A percentile compares a stretch with the other conserved stretches of the same genome.
Conservation (phyloP, 1,284 basidiomycete genomes). For the Coniferiporia weirii region DNA sequence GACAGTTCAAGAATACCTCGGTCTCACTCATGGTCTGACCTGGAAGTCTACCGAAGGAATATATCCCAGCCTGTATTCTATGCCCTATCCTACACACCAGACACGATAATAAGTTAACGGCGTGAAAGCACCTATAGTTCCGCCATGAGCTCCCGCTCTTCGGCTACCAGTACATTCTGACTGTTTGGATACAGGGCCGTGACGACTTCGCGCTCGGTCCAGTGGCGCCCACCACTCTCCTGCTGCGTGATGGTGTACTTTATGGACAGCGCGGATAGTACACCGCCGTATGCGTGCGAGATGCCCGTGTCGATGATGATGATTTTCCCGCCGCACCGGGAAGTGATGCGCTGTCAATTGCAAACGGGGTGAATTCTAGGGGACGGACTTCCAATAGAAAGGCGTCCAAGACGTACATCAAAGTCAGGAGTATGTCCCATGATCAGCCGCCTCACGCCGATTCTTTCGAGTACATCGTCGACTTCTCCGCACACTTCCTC, state of each 20-base stretch:
- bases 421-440: slow-evolving; percentile 96
- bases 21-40: background rate
- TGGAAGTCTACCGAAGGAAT: background rate
- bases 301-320: slow-evolving; percentile 94
- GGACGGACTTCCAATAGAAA: background rate
- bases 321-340: slow-evolving; percentile 79
- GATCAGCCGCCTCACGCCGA: slow-evolving; percentile 80
- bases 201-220: slow-evolving; percentile 75
- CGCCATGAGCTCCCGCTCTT: slow-evolving; percentile 46
- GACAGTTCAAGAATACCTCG: slow-evolving; percentile 36
- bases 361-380: background rate
- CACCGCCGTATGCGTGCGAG: slow-evolving; percentile 90
- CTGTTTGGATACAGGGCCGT: slow-evolving; percentile 68
- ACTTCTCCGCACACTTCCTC: slow-evolving; percentile 66
- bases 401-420: slow-evolving; percentile 39
- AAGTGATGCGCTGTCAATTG: slow-evolving; percentile 57
- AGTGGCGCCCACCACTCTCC: slow-evolving; percentile 35
- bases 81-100: background rate
- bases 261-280: slow-evolving; percentile 80
- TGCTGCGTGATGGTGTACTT: slow-evolving; percentile 69
- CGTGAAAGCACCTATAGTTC: slow-evolving; percentile 28
- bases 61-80: background rate
- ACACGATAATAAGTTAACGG: background rate
- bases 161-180: slow-evolving; percentile 47
- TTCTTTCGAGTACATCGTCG: slow-evolving; percentile 60